Conservation (phyloP, 108 stramenopile genomes). For the Tribonema minus region DNA sequence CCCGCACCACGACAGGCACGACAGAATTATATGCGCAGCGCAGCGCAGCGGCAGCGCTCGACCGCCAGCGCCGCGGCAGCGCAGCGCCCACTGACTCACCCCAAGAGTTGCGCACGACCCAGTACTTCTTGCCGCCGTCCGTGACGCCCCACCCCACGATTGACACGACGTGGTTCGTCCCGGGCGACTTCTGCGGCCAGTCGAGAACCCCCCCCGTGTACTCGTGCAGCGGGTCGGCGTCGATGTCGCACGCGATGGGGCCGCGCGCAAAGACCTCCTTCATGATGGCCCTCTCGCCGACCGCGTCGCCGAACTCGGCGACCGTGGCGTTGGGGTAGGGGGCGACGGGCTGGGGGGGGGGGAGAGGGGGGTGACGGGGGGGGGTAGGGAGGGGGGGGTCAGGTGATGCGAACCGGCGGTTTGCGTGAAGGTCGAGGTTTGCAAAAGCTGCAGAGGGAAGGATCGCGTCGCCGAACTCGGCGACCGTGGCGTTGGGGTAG, state of each 20-base stretch:
- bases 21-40: too few species aligned
- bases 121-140: constrained; percentile 30
- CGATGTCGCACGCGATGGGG: constrained; percentile 41
- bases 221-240: constrained; percentile 4
- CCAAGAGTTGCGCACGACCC: constrained; percentile 49
- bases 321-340: constrained; percentile 35
- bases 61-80: too few species aligned
- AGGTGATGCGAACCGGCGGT: constrained; percentile 23
- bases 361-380: not conserved
- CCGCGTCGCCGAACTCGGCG: constrained; percentile 27
- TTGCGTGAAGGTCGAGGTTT: constrained; percentile 36
- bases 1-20: too few species aligned
- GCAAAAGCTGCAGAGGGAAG: constrained; percentile 37
- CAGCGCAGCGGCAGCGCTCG: too few species aligned
- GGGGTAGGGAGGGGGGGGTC: constrained; percentile 9
- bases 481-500: constrained; percentile 37
- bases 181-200: not conserved
- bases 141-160: constrained; percentile 41
- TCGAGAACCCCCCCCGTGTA: constrained; percentile 32
- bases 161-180: constrained; percentile 41
- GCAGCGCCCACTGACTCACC: too few species aligned
- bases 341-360: constrained; percentile 12
- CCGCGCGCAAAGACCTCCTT: constrained; percentile 43
- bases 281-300: constrained; percentile 40
- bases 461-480: constrained; percentile 25